These are phyloP conservation scores for Exophiala sideris DNA, from an alignment of 2,329 filamentous ascomycete species.

Conservation along the genomic window DNA sequence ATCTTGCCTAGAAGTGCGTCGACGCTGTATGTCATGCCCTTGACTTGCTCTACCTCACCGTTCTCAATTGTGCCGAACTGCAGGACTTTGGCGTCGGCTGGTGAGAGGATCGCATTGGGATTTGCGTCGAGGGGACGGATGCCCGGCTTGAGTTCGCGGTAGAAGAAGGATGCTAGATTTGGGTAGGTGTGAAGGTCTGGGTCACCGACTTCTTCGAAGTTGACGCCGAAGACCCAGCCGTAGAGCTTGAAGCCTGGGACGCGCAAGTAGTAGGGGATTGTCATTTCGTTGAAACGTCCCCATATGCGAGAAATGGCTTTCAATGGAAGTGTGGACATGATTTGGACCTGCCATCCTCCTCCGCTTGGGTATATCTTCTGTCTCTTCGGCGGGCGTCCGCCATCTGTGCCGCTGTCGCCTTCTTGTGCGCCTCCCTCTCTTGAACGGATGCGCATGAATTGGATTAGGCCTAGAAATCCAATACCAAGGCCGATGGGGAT, in stretches of 20 bases:
- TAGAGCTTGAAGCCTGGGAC: constrained; percentile 90
- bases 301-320: constrained; percentile 87
- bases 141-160: constrained; percentile 87
- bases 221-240: constrained; percentile 85
- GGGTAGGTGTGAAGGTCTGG: constrained; percentile 84
- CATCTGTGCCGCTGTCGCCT: constrained; percentile 35
- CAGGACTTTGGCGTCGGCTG: constrained; percentile 83
- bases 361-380: constrained; percentile 73
- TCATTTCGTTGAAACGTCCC: constrained; percentile 87
- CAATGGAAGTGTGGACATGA: constrained; percentile 88
- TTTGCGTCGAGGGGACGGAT: constrained; percentile 79
- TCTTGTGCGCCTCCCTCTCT: constrained; percentile 48
- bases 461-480: constrained; percentile 75
- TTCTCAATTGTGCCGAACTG: constrained; percentile 90
- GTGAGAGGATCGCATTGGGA: constrained; percentile 75
- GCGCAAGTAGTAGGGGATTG: constrained; percentile 81
- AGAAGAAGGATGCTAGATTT: constrained; percentile 96
- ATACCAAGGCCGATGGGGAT: constrained; percentile 85
- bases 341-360: constrained; percentile 79
- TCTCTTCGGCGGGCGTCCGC: constrained; percentile 48
- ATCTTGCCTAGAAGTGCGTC: constrained; percentile 78
- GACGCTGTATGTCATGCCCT: constrained; percentile 95
- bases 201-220: constrained; percentile 81
- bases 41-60: constrained; percentile 96
- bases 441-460: constrained; percentile 72